A percentile compares a stretch with the other conserved stretches of the same genome.
phyloP scores from a whole-genome alignment of 306 rosid species.

The Ormosia semicastrata region DNA sequence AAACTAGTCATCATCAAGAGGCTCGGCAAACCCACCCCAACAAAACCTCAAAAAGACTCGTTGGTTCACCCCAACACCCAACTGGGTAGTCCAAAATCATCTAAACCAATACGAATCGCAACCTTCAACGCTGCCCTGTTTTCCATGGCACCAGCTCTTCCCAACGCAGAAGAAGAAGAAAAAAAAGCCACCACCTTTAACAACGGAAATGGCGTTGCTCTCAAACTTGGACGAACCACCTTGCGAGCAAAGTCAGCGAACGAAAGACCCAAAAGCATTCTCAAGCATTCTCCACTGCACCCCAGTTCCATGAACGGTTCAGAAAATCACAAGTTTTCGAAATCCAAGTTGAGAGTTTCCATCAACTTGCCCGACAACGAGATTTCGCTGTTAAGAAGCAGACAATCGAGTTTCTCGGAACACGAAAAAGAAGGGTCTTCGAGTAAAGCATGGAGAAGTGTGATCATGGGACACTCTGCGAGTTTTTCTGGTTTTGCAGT shows the following conservation, averaged over 20 bases:
- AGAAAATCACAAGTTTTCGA: constrained; percentile 25
- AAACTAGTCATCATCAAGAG: constrained; percentile 43
- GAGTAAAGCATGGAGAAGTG: constrained; percentile 19
- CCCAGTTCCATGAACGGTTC: background rate
- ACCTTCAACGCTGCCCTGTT: constrained; percentile 95
- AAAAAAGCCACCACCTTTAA: constrained; percentile 19
- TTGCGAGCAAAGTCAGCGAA: constrained; percentile 35
- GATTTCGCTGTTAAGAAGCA: constrained; percentile 61
- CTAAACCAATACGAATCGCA: constrained; percentile 57
- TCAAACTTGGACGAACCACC: background rate
- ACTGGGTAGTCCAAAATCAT: constrained; percentile 22
- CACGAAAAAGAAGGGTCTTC: constrained; percentile 37
- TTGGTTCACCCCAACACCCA: constrained; percentile 54
- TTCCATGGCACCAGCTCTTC: constrained; percentile 65
- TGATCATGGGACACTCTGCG: constrained; percentile 8
- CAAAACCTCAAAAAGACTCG: constrained; percentile 16
- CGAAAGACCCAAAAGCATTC: constrained; percentile 59
- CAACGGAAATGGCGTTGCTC: constrained; percentile 29
- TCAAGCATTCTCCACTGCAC: constrained; percentile 47
- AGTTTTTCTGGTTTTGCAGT: constrained; percentile 9
- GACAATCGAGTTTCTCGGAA: constrained; percentile 68
- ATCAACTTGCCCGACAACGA: constrained; percentile 92
- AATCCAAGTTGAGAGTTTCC: constrained; percentile 73
- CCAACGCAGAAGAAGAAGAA: constrained; percentile 13
- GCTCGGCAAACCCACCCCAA: constrained; percentile 36